Base-by-base conservation (phyloP, 2,329 filamentous ascomycete genomes). In the Ambrosiella beaveri region DNA sequence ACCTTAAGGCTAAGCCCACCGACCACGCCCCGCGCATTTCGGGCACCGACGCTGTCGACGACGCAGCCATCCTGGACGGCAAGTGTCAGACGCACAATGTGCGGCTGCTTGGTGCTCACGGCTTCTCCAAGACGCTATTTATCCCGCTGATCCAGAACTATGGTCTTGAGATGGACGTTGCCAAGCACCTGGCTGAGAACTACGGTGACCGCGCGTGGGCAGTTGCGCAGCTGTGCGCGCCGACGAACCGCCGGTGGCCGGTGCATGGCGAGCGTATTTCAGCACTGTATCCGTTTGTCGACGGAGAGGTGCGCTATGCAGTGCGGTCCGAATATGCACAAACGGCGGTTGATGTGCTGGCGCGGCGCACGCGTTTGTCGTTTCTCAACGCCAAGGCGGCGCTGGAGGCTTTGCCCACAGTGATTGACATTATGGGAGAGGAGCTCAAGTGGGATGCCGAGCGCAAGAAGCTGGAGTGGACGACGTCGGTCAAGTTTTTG, bases 141-240 rank as follows among this genome's bases (percentile, higher is more conserved):
- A 95, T 96, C 75, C 90, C 91, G 70, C 75, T 96, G 40, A 93
- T 95, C 67, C 89, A 96, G 70, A 87, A 95, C 72, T 95, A 88
- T 67, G 88, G 88, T 62, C 73, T 96, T 59, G 90, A 95, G 71
- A 95, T 88, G 15, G 88, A 95, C 65, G 87, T 96, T 17, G 90
- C 90, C 50, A 86, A 88, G 72, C 89, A 96, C 70, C 77, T 96
- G 39, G 85, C 85, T 12, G 80, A 86, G 66, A 86, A 87, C 59
- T 97, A 96, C 68, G 90, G 91, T 63, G 90, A 96, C 71, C 82
- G 90, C 59, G 88, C 90, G 17, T 96, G 90, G 90, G 85, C 85
- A 13, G 88, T 96, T 19, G 89, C 87, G 7, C 80, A 86, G 1
- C 75, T 96, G 53, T 91, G 86, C 64, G 75, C 78, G 13, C 82